Base-by-base conservation (phyloP, 768 basidiomycete genomes). In the Podaxis sp. region DNA sequence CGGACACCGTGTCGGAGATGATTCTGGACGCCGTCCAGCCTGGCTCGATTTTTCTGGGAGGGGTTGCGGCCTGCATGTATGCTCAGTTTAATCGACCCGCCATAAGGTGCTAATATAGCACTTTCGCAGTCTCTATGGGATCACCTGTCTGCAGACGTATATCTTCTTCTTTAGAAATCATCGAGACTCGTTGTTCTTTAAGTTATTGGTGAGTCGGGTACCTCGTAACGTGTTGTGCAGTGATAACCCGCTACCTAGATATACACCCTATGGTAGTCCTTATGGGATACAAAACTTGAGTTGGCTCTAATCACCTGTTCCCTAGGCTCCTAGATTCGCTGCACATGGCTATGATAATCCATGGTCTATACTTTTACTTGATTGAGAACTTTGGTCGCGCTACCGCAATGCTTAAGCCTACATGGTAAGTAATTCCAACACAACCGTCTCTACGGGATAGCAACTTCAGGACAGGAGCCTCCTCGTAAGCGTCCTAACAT, bases 71-170 rank as follows among this genome's bases (percentile, higher is more conserved):
- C 25, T 47, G 41, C 17, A 57, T 57, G 57, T 57, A 57, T 2
- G 57, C 36, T 11, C 24, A 25, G 25, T 19, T 15, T 12, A 24
- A 15, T 47, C 22, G 17, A 24, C 25, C 17, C 40, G 12, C 2
- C 3, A 29, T 17, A 9, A 22, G 7, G 17, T 40, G 46, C 40
- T 55, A 6, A 36, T 24, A 19, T 33, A 43, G 17, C 7, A 15
- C 7, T 17, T 19, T 8, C n/a, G n/a, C 33, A 82, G 80, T 29
- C 70, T 81, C 46, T 82, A 76, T 66, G 80, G 80, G 11, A 66
- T 79, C 5, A 78, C 76, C 22, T 79, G 73, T 50, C 66, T 75
- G 25, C 80, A 82, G 66, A 74, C 75, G 4, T 78, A 72, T 57
- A 65, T 73, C 51, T 82, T 78, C 67, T 80, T 74, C 64, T 74